Conservation (phyloP, 202 grass and related monocot species). For the Panicum hallii region DNA sequence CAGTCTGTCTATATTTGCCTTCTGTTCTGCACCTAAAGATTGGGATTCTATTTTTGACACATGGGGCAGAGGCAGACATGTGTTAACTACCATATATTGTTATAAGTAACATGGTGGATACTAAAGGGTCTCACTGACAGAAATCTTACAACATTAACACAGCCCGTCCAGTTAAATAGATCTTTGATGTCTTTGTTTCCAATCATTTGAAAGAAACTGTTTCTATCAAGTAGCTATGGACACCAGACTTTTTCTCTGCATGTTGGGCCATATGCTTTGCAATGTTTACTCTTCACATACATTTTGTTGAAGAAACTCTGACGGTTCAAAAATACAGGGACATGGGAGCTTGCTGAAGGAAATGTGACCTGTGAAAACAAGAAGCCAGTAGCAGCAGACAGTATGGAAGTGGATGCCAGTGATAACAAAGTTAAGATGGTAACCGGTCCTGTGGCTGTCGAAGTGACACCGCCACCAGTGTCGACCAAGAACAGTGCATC, state of each 20-base stretch:
- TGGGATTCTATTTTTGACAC: slow-evolving; percentile 15
- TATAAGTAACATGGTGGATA: background rate
- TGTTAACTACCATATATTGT: slow-evolving; percentile 1
- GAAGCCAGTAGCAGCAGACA: slow-evolving; percentile 31
- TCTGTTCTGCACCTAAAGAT: background rate
- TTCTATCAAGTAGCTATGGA: background rate
- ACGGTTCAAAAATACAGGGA: slow-evolving; percentile 49
- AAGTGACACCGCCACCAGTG: slow-evolving; percentile 36
- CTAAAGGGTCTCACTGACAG: background rate
- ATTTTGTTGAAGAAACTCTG: slow-evolving; percentile 28
- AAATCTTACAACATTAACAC: background rate
- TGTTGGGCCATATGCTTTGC: background rate
- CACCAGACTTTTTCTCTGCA: slow-evolving; percentile 4
- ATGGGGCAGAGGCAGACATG: background rate
- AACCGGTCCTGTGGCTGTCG: slow-evolving; percentile 37
- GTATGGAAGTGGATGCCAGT: slow-evolving; percentile 62
- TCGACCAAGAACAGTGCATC: slow-evolving; percentile 41
- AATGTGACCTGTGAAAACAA: slow-evolving; percentile 30
- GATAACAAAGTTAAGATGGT: slow-evolving; percentile 48
- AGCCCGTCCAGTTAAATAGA: background rate
- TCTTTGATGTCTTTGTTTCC: slow-evolving; percentile 20
- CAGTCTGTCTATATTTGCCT: background rate
- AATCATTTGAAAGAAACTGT: background rate
- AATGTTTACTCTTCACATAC: slow-evolving; percentile 1
- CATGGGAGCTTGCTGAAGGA: slow-evolving; percentile 51